Conservation (phyloP, 2,329 filamentous ascomycete genomes). For the Colletotrichum godetiae region DNA sequence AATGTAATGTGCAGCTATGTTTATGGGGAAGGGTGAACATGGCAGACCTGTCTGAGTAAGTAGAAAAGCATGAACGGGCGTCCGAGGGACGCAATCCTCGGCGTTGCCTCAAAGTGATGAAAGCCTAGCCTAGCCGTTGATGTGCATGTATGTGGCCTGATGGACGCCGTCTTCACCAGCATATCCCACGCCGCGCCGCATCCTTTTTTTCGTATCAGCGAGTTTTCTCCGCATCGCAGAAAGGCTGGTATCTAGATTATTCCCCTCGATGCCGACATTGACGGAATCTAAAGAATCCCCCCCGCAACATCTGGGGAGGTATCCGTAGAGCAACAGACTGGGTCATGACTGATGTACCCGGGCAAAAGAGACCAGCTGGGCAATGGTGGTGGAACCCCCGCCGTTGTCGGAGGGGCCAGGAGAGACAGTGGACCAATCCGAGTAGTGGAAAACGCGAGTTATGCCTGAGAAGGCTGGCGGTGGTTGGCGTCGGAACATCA, state of each 20-base stretch:
- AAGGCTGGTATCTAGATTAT: background rate
- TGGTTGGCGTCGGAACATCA: background rate
- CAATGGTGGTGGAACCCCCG: constrained; percentile 18
- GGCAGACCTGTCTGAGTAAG: background rate
- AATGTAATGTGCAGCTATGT: background rate
- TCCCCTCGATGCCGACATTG: background rate
- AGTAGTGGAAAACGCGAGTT: constrained; percentile 1
- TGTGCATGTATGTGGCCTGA: constrained; percentile 23
- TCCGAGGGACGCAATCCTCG: background rate
- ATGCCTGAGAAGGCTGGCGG: background rate
- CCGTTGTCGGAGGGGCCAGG: constrained; percentile 31
- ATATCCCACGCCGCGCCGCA: background rate
- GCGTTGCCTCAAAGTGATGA: background rate
- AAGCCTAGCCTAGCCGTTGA: constrained; percentile 12
- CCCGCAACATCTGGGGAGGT: constrained; percentile 31
- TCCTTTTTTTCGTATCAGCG: constrained; percentile 4
- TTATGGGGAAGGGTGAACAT: background rate
- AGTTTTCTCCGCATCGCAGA: constrained; percentile 29
- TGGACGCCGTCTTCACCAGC: constrained; percentile 3
- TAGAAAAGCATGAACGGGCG: background rate
- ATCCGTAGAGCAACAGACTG: background rate
- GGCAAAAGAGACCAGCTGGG: constrained; percentile 20
- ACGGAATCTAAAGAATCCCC: background rate
- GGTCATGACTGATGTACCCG: constrained; percentile 31
- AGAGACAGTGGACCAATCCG: background rate